Base-by-base conservation (phyloP, 768 basidiomycete genomes). In the Lentinula guzmanii region DNA sequence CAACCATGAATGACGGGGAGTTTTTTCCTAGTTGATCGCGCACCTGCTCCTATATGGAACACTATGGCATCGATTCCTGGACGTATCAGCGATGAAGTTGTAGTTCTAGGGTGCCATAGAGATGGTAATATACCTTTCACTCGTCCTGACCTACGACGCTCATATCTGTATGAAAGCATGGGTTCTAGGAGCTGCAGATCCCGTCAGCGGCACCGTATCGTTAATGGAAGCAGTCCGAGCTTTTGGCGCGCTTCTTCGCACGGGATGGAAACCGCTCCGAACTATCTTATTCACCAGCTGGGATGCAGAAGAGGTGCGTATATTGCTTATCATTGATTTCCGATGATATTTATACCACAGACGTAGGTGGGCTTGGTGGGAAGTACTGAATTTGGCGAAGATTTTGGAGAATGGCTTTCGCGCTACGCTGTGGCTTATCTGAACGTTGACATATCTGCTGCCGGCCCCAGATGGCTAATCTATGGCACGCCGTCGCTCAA, bases 341-440 rank as follows among this genome's bases (percentile, higher is more conserved):
- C 5, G 6, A 18, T 42, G 15, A 57, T 28, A 34, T 10, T 37
- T 0, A 28, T 4, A 34, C 15, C 7, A n/a, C 24, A 4, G 18
- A 4, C 31, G n/a, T 58, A 81, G 80, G 81, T 82, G 56, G 91
- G 90, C 31, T 79, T 93, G 48, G 70, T 91, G 39, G 95, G 95
- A 28, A 90, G 87, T 68, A 95, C 92, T 5, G 96, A 98, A 73
- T 96, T 89, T 84, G 93, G 87, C 2, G 96, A 98, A 71, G 96
- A 98, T 70, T 98, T 96, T 68, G 69, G 84, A 0, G 79, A 83
- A 16, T 96, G 90, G 86, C 84, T 98, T 41, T 79, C 82, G 45
- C 76, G 87, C 34, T 82, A 95, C 63, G 90, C 87, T 48, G 93
- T 91, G 15, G 82, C 91, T 11, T 98, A 98, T 69, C 74, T 97